Conservation (phyloP, 2,329 filamentous ascomycete species). For the Periconia sp. region DNA sequence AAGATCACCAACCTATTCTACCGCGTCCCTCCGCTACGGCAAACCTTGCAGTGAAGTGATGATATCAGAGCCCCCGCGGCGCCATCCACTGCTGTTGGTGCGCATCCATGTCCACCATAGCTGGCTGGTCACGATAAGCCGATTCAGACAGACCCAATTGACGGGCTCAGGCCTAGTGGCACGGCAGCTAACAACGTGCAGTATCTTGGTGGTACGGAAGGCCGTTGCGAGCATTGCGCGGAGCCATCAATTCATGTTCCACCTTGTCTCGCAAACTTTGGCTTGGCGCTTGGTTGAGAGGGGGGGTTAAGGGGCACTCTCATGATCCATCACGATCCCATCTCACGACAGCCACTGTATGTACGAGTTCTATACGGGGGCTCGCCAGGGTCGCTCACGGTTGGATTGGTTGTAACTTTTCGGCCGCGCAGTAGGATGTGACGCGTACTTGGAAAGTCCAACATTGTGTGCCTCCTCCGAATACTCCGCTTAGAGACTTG, state of each 20-base stretch:
- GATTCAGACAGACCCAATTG: neutral
- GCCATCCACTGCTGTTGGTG: neutral
- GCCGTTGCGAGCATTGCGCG: neutral
- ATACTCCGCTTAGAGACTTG: neutral
- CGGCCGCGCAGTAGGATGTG: constrained; percentile 5
- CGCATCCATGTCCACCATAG: neutral
- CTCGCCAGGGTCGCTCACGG: neutral
- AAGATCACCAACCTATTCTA: constrained; percentile 7
- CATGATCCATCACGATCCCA: neutral
- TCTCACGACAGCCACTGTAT: neutral
- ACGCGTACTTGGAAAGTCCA: constrained; percentile 1
- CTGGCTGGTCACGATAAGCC: neutral
- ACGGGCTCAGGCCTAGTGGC: neutral
- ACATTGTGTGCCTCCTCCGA: neutral
- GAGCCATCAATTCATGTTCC: neutral
- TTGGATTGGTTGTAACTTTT: constrained; percentile 2
- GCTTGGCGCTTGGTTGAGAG: no score
- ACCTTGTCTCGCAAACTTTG: neutral
- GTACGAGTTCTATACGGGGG: neutral
- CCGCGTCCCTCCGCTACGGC: neutral
- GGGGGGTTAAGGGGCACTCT: no score
- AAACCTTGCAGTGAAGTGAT: constrained; percentile 5
- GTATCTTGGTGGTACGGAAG: constrained; percentile 1
- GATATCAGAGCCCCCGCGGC: constrained; percentile 1
- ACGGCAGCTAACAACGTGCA: constrained; percentile 2